These are phyloP conservation scores for Alternaria ventricosa DNA, from an alignment of 2,329 filamentous ascomycete species.

Conservation along the genomic window DNA sequence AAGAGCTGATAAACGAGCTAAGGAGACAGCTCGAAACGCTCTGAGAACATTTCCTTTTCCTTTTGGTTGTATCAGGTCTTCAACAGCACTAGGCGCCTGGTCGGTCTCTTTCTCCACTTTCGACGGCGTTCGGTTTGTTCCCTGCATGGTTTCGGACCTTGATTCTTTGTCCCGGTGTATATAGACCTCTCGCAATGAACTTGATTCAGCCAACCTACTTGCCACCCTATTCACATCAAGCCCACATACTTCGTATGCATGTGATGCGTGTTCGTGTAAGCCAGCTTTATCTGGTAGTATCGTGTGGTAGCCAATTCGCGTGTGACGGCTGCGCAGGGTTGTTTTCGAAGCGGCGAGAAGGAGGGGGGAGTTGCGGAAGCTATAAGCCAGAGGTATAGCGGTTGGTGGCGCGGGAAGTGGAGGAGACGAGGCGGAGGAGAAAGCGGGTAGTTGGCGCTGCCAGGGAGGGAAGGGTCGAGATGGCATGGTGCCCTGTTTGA, in stretches of 20 bases:
- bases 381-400: constrained; percentile 27
- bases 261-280: constrained; percentile 32
- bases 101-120: neutral
- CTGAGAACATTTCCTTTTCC: neutral
- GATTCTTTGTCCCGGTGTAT: neutral
- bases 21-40: constrained; percentile 8
- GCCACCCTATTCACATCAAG: constrained; percentile 15
- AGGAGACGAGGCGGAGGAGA: neutral
- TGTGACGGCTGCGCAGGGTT: constrained; percentile 31
- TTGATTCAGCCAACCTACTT: neutral
- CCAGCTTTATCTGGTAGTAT: constrained; percentile 29
- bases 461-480: constrained; percentile 19
- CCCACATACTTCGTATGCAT: constrained; percentile 30
- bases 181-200: neutral
- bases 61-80: neutral
- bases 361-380: constrained; percentile 33
- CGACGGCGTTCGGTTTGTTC: neutral
- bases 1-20: constrained; percentile 46
- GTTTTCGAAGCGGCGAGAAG: constrained; percentile 28
- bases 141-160: neutral
- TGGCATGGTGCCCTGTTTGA: constrained; percentile 28
- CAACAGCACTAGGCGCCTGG: neutral
- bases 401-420: constrained; percentile 7
- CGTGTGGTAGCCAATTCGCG: constrained; percentile 32
- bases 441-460: constrained; percentile 25